Percentiles rank a stretch among this genome's conserved stretches.
Conservation (phyloP, 2,329 filamentous ascomycete species). For the Eutypa lata region DNA sequence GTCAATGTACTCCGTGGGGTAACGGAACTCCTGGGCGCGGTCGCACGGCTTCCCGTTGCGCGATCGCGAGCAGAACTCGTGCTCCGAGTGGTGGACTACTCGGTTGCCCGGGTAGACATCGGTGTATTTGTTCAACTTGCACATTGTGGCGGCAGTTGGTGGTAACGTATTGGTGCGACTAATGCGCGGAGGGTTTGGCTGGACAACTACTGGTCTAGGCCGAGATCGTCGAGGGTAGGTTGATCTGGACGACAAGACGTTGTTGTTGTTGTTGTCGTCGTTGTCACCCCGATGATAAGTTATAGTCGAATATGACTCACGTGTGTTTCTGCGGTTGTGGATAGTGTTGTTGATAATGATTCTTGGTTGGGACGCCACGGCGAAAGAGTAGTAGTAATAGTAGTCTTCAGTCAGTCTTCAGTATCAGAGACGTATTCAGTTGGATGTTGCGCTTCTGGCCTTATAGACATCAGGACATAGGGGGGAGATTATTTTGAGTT, state of each 20-base stretch:
- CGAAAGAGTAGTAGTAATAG: constrained; percentile 6
- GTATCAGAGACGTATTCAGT: constrained; percentile 16
- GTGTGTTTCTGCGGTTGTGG: constrained; percentile 12
- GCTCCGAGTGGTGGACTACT: constrained; percentile 30
- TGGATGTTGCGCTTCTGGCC: constrained; percentile 14
- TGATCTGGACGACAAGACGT: constrained; percentile 10
- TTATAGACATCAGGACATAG: constrained; percentile 22
- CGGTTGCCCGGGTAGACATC: constrained; percentile 46
- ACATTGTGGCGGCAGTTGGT: constrained; percentile 39
- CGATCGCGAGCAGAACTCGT: constrained; percentile 35
- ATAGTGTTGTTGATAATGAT: constrained; percentile 25
- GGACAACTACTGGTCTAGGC: constrained; percentile 16
- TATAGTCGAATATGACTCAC: constrained; percentile 12
- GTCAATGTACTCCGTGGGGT: constrained; percentile 32
- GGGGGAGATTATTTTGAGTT: constrained; percentile 3
- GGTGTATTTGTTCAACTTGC: constrained; percentile 44
- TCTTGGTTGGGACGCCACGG: constrained; percentile 20
- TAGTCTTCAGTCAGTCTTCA: constrained; percentile 9
- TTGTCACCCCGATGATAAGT: constrained; percentile 9
- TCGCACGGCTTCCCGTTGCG: constrained; percentile 40
- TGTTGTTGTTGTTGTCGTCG: no score
- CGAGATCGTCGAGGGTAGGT: constrained; percentile 9
- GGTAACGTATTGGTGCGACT: constrained; percentile 21
- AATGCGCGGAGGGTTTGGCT: constrained; percentile 20
- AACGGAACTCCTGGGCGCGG: constrained; percentile 37